Evolutionary conservation across 345 rosid species (phyloP).

Genomic region (Noccaea bulbosa): DNA sequence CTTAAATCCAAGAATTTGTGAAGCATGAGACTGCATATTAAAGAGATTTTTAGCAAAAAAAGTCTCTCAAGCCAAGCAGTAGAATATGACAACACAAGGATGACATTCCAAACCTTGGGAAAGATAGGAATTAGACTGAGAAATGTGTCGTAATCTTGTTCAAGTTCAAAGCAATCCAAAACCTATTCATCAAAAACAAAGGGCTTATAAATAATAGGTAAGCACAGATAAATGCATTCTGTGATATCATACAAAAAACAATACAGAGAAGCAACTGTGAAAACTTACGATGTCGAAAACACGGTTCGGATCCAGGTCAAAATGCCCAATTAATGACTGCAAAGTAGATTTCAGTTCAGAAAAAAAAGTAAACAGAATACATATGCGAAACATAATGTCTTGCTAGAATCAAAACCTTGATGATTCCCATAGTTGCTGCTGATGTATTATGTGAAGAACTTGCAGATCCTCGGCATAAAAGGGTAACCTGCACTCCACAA

Average conservation of each 20-base stretch:
- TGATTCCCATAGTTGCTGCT: constrained; percentile 84
- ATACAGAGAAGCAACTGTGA: constrained; percentile 16
- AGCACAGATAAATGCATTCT: constrained; percentile 24
- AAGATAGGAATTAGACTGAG: constrained; percentile 90
- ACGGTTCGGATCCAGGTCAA: constrained; percentile 98
- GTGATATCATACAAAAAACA: constrained; percentile 30
- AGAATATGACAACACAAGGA: constrained; percentile 25
- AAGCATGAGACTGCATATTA: constrained; percentile 91
- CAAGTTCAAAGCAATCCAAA: constrained; percentile 94
- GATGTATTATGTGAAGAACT: constrained; percentile 65
- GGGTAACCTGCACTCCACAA: constrained; percentile 69
- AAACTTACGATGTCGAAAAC: constrained; percentile 98
- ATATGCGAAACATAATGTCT: constrained; percentile 14
- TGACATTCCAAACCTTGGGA: constrained; percentile 70
- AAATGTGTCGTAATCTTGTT: constrained; percentile 69
- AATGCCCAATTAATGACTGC: constrained; percentile 99
- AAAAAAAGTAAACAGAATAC: constrained; percentile 9
- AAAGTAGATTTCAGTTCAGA: constrained; percentile 42
- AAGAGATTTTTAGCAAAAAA: constrained; percentile 34
- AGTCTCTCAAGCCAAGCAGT: constrained; percentile 16
- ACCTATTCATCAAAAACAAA: constrained; percentile 57
- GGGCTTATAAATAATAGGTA: constrained; percentile 27
- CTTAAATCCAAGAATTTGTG: constrained; percentile 99
- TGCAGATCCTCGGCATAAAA: constrained; percentile 80
- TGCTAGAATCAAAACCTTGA: constrained; percentile 65